Percentiles rank a stretch among this genome's conserved stretches.
Evolutionary conservation across 2,329 filamentous ascomycete species (phyloP).

Genomic region (Aureobasidium sp.): DNA sequence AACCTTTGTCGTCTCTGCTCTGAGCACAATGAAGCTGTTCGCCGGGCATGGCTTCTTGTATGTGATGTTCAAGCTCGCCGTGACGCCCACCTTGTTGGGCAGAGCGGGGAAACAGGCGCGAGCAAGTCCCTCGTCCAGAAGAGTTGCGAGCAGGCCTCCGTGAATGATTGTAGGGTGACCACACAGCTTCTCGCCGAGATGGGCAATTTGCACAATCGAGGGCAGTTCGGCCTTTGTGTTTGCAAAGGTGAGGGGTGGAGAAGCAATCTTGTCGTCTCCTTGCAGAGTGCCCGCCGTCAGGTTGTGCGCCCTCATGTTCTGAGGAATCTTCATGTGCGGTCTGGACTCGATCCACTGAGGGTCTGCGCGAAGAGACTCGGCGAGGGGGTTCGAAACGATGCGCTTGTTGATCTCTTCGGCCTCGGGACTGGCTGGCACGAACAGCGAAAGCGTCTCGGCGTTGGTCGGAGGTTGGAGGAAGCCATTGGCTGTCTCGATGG

Average conservation of each 20-base stretch:
- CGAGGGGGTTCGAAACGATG: constrained; percentile 70
- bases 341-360: constrained; percentile 66
- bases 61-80: constrained; percentile 74
- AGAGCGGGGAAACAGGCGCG: constrained; percentile 82
- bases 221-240: constrained; percentile 45
- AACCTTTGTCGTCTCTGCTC: constrained; percentile 72
- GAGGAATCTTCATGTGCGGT: constrained; percentile 81
- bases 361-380: constrained; percentile 59
- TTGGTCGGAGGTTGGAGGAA: constrained; percentile 56
- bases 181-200: constrained; percentile 72
- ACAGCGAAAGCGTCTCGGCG: constrained; percentile 65
- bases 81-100: constrained; percentile 78
- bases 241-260: constrained; percentile 73
- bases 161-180: constrained; percentile 89
- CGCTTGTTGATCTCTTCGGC: constrained; percentile 57
- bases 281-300: constrained; percentile 75
- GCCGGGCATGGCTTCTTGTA: constrained; percentile 77
- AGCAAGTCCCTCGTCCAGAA: constrained; percentile 84
- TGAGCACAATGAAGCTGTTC: constrained; percentile 67
- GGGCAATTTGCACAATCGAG: constrained; percentile 58
- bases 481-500: constrained; percentile 42
- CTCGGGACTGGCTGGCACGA: constrained; percentile 49
- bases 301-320: constrained; percentile 60
- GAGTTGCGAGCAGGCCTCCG: constrained; percentile 82
- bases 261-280: constrained; percentile 67